Evolutionary conservation across 768 basidiomycete genomes (phyloP).

Genomic region (Pleurotus tuoliensis): DNA sequence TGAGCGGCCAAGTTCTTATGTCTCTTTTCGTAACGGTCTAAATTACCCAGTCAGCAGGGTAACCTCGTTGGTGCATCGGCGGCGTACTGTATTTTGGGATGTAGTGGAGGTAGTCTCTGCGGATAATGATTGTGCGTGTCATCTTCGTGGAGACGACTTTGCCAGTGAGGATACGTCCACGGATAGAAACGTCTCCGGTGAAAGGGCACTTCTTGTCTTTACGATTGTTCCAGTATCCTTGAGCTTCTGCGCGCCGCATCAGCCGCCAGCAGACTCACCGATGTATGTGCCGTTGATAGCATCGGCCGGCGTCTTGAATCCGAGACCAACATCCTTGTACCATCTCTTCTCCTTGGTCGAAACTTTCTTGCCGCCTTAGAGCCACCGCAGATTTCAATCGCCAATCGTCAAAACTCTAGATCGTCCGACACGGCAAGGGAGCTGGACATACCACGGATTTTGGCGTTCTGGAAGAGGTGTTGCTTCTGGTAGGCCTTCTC

Average conservation of each 20-base stretch:
- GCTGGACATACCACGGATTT: conserved; percentile 74
- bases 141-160: conserved; percentile 99
- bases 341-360: conserved; percentile 94
- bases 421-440: conserved; percentile 13
- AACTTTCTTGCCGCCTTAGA: conserved; percentile 80
- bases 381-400: conserved; percentile 8
- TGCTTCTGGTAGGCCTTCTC: conserved; percentile 99
- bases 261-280: conserved; percentile 49
- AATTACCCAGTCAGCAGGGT: conserved; percentile 1
- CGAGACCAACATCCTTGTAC: conserved; percentile 98
- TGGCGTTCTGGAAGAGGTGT: conserved; percentile 95
- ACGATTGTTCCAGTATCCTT: not conserved
- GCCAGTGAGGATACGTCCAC: conserved; percentile 97
- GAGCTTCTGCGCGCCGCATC: not conserved
- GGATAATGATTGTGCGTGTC: conserved; percentile 97
- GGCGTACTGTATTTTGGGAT: conserved; percentile 96
- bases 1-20: conserved; percentile 99
- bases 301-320: conserved; percentile 94
- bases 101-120: conserved; percentile 92
- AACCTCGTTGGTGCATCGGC: not conserved
- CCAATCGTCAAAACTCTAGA: conserved; percentile 4
- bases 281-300: conserved; percentile 97
- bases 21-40: conserved; percentile 97
- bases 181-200: conserved; percentile 95
- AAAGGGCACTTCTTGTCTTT: conserved; percentile 99